Evolutionary conservation across 2,329 filamentous ascomycete genomes (phyloP).

Genomic region (Fusarium beomiforme): DNA sequence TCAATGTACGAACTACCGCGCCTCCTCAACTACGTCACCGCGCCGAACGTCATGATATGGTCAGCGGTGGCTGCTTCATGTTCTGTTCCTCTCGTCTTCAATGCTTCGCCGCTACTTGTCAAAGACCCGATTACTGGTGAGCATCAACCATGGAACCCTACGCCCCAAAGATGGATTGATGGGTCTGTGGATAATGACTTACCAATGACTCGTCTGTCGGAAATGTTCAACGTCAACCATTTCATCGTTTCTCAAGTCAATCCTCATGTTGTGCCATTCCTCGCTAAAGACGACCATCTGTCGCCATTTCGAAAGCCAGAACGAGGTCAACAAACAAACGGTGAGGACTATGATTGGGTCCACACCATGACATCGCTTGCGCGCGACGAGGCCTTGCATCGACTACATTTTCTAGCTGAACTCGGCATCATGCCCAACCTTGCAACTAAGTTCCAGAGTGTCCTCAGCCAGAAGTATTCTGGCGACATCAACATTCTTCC

Average conservation of each 20-base stretch:
- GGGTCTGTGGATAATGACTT: conserved; percentile 95
- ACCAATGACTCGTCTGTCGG: conserved; percentile 86
- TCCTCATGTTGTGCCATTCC: conserved; percentile 89
- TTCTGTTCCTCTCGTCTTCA: conserved; percentile 89
- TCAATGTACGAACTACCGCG: conserved; percentile 88
- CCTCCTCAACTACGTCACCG: conserved; percentile 90
- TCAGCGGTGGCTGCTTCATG: conserved; percentile 96
- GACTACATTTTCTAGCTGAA: conserved; percentile 83
- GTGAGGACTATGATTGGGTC: conserved; percentile 66
- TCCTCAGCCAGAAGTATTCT: conserved; percentile 90
- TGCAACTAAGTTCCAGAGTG: conserved; percentile 79
- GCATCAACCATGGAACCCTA: conserved; percentile 85
- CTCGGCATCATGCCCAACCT: conserved; percentile 82
- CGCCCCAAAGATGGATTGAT: conserved; percentile 88
- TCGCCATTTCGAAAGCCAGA: conserved; percentile 49
- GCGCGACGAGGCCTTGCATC: conserved; percentile 81
- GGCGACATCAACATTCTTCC: conserved; percentile 96
- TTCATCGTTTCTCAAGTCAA: conserved; percentile 98
- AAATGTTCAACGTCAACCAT: conserved; percentile 98
- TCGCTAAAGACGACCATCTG: conserved; percentile 76
- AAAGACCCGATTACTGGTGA: conserved; percentile 86
- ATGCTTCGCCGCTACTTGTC: conserved; percentile 78
- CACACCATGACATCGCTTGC: conserved; percentile 76
- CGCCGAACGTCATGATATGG: conserved; percentile 95
- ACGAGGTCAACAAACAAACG: conserved; percentile 33